Evolutionary conservation across 192 early-diverging fungal genomes (phyloP).

Genomic region (Oehlia diaphana): DNA sequence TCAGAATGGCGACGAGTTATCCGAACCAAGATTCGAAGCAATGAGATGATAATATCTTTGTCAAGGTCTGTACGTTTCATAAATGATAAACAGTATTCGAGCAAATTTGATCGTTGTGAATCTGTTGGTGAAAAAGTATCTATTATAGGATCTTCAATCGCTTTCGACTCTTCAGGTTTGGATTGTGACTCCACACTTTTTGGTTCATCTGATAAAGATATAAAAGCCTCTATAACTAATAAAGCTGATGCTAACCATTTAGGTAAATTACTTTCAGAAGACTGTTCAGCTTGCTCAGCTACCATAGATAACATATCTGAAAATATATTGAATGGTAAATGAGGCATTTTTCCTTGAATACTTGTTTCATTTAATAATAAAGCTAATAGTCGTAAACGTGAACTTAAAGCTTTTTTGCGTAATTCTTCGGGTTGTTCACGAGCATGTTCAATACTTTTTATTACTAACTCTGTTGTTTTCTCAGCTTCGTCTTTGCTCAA

Average conservation of each 20-base stretch:
- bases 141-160: conserved; percentile 48
- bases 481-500: conserved; percentile 51
- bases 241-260: conserved; percentile 61
- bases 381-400: conserved; percentile 60
- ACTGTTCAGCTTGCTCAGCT: conserved; percentile 26
- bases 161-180: conserved; percentile 38
- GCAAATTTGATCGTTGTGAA: conserved; percentile 36
- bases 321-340: conserved; percentile 31
- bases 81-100: conserved; percentile 41
- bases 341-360: conserved; percentile 49
- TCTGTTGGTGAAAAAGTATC: conserved; percentile 19
- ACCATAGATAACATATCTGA: conserved; percentile 30
- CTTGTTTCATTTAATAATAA: conserved; percentile 57
- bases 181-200: conserved; percentile 34
- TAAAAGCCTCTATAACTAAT: conserved; percentile 63
- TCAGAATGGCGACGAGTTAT: conserved; percentile 69
- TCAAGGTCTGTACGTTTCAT: conserved; percentile 40
- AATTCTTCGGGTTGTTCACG: not conserved
- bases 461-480: conserved; percentile 30
- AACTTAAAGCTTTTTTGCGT: conserved; percentile 37
- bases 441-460: conserved; percentile 35
- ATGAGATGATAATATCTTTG: conserved; percentile 61
- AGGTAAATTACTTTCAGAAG: conserved; percentile 27
- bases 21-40: conserved; percentile 79
- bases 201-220: conserved; percentile 68